Conservation (phyloP, 768 basidiomycete species). For the Mycena vulgaris region DNA sequence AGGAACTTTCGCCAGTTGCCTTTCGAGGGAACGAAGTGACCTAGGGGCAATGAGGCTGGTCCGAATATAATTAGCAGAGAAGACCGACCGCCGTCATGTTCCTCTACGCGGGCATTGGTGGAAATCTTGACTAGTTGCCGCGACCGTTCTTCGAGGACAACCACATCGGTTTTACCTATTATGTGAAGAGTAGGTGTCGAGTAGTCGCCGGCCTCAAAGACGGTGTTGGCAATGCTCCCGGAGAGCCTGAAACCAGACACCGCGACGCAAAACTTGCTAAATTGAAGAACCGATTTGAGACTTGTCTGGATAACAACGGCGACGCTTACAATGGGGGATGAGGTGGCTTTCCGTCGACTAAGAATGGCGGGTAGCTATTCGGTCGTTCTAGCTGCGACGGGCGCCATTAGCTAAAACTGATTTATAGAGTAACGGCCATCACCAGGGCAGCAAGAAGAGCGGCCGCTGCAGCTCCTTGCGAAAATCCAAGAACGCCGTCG, state of each 20-base stretch:
- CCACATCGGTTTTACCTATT: constrained; percentile 81
- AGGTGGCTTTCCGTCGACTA: constrained; percentile 73
- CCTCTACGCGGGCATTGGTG: constrained; percentile 73
- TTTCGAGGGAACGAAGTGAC: constrained; percentile 89
- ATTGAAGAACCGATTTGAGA: background rate
- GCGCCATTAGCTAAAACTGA: background rate
- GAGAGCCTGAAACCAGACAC: constrained; percentile 79
- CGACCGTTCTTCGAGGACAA: constrained; percentile 81
- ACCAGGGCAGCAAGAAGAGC: constrained; percentile 80
- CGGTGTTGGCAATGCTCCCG: constrained; percentile 62
- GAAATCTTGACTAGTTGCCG: constrained; percentile 69
- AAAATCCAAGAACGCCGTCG: constrained; percentile 61
- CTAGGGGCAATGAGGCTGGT: constrained; percentile 52
- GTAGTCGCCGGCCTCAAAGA: constrained; percentile 69
- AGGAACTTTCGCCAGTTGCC: constrained; percentile 84
- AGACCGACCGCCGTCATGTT: constrained; percentile 83
- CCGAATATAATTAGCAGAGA: background rate
- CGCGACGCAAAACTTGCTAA: constrained; percentile 81
- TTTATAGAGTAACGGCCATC: constrained; percentile 3
- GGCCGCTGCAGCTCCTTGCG: constrained; percentile 84
- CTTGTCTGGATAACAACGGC: background rate
- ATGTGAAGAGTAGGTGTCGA: constrained; percentile 85
- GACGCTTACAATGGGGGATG: constrained; percentile 81
- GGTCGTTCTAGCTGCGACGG: constrained; percentile 67
- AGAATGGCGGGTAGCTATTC: constrained; percentile 67